A percentile compares a stretch with the other conserved stretches of the same genome.
Conservation (phyloP, 2,329 filamentous ascomycete genomes). For the Talaromyces sp. region DNA sequence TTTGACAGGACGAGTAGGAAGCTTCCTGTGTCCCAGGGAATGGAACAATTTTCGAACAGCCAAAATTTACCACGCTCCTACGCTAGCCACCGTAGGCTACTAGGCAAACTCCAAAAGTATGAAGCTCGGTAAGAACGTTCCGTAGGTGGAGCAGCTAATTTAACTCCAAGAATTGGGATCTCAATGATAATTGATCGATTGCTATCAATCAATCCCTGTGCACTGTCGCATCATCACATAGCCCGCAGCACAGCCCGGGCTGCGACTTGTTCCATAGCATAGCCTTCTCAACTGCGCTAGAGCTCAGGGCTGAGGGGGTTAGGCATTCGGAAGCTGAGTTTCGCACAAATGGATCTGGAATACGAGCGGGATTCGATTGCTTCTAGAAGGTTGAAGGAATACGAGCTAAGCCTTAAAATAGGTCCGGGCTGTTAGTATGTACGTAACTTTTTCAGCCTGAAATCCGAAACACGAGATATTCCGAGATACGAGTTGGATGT, state of each 20-base stretch:
- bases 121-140: constrained; percentile 1
- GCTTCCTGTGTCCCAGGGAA: not conserved
- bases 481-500: not conserved
- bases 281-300: not conserved
- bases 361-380: not conserved
- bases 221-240: too few relatives aligned
- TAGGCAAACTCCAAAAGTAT: not conserved
- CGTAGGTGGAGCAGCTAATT: not conserved
- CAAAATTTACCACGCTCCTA: not conserved
- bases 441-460: not conserved
- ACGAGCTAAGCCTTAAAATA: constrained; percentile 4
- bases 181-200: not conserved
- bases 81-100: not conserved
- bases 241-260: not conserved
- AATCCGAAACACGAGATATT: not conserved
- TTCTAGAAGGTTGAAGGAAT: not conserved
- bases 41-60: not conserved
- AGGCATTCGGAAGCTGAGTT: not conserved
- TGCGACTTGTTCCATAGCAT: not conserved
- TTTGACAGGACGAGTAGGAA: not conserved
- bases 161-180: not conserved
- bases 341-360: not conserved
- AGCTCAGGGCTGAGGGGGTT: too few relatives aligned
- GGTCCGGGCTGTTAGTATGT: not conserved
- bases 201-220: not conserved